phyloP scores from a whole-genome alignment of 2,329 filamentous ascomycete genomes.

The Colletotrichum lentis region DNA sequence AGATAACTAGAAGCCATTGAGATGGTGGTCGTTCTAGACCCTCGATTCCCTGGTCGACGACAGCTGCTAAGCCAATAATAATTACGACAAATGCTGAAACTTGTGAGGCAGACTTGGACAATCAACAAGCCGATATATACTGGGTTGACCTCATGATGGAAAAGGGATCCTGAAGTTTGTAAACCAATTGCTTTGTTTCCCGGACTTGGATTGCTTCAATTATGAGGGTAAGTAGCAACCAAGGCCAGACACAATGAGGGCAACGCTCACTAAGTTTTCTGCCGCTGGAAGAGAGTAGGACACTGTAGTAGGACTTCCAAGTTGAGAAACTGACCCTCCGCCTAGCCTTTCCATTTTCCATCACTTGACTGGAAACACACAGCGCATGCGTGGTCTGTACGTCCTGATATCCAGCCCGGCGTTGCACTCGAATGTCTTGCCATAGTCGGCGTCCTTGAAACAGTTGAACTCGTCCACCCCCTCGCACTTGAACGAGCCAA shows the following conservation, averaged over 20 bases:
- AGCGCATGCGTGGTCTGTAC: neutral
- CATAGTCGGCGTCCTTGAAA: neutral
- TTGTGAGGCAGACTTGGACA: constrained; percentile 53
- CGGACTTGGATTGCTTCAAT: too few relatives aligned
- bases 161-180: constrained; percentile 35
- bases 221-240: too few relatives aligned
- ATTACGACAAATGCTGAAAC: constrained; percentile 49
- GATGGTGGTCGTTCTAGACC: too few relatives aligned
- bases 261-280: neutral
- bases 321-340: too few relatives aligned
- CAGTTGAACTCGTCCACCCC: neutral
- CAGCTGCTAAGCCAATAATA: constrained; percentile 54
- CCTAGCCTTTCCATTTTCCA: too few relatives aligned
- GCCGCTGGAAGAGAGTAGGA: too few relatives aligned
- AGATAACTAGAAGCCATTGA: constrained; percentile 5
- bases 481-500: neutral
- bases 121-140: constrained; percentile 44
- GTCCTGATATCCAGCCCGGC: neutral
- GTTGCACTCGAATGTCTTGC: neutral
- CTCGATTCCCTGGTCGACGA: too few relatives aligned
- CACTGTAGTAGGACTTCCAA: fast-evolving
- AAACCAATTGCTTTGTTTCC: too few relatives aligned
- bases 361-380: neutral
- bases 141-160: constrained; percentile 53
- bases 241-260: too few relatives aligned